Evolutionary conservation across 1,284 basidiomycete genomes (phyloP), one percentile per base, ranked within the genome.

Genomic region (Sporisorium reilianum): DNA sequence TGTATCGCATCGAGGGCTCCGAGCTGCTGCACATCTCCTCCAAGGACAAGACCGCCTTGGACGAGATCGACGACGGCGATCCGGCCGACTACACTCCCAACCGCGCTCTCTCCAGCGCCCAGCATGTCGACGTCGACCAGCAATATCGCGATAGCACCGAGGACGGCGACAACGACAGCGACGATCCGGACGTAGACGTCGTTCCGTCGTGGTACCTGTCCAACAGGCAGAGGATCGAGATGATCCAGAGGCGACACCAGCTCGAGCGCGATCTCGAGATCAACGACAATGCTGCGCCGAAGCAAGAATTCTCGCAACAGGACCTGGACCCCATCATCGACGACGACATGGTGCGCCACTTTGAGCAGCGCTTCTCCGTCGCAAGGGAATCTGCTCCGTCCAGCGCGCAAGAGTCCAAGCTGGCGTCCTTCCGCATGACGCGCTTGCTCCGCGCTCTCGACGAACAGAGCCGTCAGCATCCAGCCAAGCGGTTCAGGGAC

Each of bases 381-480:
- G 18, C n/a, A 8, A 41, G n/a, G 1, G 9, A 6, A 9, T 20
- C 38, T 41, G 38, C 38, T 20, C 36, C 36, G 3, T 30, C 5
- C 30, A 5, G 30, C 5, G 32, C 32, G 9, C 36, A 5, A 18
- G 11, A 4, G 18, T 18, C n/a, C 38, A 41, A 16, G 38, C n/a
- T 20, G 38, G 14, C 38, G n/a, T 41, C 38, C 7, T n/a, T 28
- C 9, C 45, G 25, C 18, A 53, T 53, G 51, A 11, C 26, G 16
- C 30, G 51, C 38, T 5, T 53, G 25, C 51, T 53, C 14, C 18
- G 38, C 25, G 51, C 38, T 2, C 18, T 53, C 8, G 26, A 53
- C 9, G 51, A 40, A 20, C n/a, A 41, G 20, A n/a, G 38, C 38
- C 38, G 38, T 10, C 38, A 20, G 38, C 12, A 32, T 8, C 48